Evolutionary conservation across 2,329 filamentous ascomycete species (phyloP), one percentile per base, ranked within the genome.

Genomic region (Aureobasidium sp.): DNA sequence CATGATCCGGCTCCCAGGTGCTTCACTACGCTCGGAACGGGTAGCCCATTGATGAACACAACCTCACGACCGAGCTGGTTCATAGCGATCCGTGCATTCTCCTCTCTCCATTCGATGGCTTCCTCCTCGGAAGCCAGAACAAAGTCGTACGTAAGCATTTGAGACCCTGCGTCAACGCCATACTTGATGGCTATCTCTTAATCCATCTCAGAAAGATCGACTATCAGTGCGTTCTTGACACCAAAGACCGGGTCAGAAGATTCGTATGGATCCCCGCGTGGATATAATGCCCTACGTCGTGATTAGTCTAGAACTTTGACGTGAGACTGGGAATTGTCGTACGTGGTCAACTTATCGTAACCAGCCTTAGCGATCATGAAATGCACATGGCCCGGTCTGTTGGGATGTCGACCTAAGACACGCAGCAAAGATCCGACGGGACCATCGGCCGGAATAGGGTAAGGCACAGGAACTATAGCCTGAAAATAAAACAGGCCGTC

Each of bases 191-290:
- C 67, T 0, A 90, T 87, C 59, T 82, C 83, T 38, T 82, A 82
- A 0, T 78, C 72, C 72, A 86, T 79, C 74, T 83, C 76, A 68
- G 82, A 68, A 79, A 86, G 80, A 67, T 92, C 90, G 16, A 93
- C 84, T 18, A 92, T 80, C 8, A 95, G 82, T 43, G 90, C 92
- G 73, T 92, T 84, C 77, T 95, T 95, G 63, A 95, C 92, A 6
- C 93, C 93, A 70, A 95, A 95, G 2, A 95, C 93, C 0, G 92
- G 91, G 74, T 95, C 93, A 0, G 91, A 92, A 1, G 88, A 91
- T 79, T 94, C 92, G 74, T 94, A 95, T 0, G 90, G 91, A 71
- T 94, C 92, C 43, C 88, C 89, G 2, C 90, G 87, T 67, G 93
- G 81, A 73, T 94, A 95, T 0, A 95, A 80, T 0, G 92, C 91